These are phyloP conservation scores for Psidium friedrichsthalianum DNA, from an alignment of 345 rosid genomes.

Conservation along the genomic window DNA sequence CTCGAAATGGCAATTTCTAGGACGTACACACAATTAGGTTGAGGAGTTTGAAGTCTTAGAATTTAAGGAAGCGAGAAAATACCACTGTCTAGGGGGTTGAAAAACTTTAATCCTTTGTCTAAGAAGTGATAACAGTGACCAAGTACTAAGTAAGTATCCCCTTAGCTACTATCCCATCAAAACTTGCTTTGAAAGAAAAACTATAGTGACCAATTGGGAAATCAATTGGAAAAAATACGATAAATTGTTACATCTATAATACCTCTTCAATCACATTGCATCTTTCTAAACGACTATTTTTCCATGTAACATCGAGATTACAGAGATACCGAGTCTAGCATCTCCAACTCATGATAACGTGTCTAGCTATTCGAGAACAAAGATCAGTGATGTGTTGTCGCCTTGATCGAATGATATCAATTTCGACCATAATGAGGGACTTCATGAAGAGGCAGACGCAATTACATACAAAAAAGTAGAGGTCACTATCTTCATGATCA, in stretches of 20 bases:
- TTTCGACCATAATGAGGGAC: neutral
- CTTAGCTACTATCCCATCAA: neutral
- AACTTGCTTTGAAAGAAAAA: neutral
- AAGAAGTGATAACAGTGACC: neutral
- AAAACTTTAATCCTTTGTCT: neutral
- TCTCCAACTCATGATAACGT: neutral
- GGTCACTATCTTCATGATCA: neutral
- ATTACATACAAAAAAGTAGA: neutral
- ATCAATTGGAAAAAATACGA: neutral
- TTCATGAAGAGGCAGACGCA: neutral
- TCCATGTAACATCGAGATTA: neutral
- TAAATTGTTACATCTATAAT: neutral
- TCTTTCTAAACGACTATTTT: neutral
- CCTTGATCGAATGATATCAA: neutral
- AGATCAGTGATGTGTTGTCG: neutral
- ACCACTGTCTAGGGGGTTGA: neutral
- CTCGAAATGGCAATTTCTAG: neutral
- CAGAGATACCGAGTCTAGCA: neutral
- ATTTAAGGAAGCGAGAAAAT: neutral
- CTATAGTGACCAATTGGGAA: neutral
- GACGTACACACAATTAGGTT: neutral
- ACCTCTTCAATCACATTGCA: neutral
- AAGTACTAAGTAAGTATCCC: neutral
- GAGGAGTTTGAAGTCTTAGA: neutral
- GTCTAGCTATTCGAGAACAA: neutral